phyloP scores from a whole-genome alignment of 2,329 filamentous ascomycete genomes.

The Fusarium siculi region DNA sequence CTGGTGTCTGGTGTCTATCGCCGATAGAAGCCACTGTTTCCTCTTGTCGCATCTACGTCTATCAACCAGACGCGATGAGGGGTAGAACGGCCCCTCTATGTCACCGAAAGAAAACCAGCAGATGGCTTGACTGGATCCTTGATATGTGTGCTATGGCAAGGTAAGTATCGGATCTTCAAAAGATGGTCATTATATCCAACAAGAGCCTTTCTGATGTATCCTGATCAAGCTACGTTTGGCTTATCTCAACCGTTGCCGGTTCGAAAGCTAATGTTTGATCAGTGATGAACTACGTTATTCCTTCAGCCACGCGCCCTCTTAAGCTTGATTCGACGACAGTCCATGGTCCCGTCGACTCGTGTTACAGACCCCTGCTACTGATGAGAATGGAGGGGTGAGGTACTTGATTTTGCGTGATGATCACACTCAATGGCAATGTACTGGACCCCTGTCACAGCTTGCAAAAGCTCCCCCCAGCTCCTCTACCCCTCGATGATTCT shows the following conservation, averaged over 20 bases:
- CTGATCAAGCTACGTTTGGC: not conserved
- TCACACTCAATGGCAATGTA: conserved; percentile 20
- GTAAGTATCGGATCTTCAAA: not conserved
- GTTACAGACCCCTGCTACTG: conserved; percentile 40
- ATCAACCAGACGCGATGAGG: conserved; percentile 20
- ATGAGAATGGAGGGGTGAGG: conserved; percentile 33
- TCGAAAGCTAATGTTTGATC: conserved; percentile 3
- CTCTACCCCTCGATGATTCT: conserved; percentile 38
- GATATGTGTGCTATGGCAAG: not conserved
- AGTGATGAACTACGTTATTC: conserved; percentile 8
- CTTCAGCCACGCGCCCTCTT: conserved; percentile 15
- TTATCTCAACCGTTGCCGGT: not conserved
- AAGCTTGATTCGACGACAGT: conserved; percentile 33
- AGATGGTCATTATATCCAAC: not conserved
- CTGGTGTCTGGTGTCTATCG: not conserved
- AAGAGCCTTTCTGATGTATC: not conserved
- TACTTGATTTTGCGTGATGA: conserved; percentile 29
- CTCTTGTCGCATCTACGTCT: conserved; percentile 25
- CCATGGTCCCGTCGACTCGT: conserved; percentile 24
- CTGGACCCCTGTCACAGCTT: conserved; percentile 32
- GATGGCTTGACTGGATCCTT: not conserved
- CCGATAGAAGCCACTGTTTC: conserved; percentile 1
- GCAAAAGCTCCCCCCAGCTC: conserved; percentile 26
- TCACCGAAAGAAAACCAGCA: not conserved
- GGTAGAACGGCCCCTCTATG: conserved; percentile 24